Conservation (phyloP, 2,329 filamentous ascomycete species). For the Elsinoe perseae region DNA sequence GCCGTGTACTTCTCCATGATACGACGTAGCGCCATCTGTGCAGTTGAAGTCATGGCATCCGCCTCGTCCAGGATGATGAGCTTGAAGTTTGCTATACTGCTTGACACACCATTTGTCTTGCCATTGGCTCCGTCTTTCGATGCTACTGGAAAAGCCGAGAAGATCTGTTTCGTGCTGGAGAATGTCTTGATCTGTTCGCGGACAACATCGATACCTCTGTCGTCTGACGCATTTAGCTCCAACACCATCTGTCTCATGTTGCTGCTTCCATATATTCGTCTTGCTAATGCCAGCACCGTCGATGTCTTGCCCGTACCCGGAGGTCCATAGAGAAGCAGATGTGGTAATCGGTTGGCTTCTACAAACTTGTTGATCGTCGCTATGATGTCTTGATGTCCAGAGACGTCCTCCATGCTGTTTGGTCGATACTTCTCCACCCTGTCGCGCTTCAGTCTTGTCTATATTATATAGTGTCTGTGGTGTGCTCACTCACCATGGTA, state of each 20-base stretch:
- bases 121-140: slow-evolving; percentile 29
- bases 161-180: slow-evolving; percentile 95
- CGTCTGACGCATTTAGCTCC: slow-evolving; percentile 94
- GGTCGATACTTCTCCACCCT: slow-evolving; percentile 98
- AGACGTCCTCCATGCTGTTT: slow-evolving; percentile 80
- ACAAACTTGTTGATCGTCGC: slow-evolving; percentile 97
- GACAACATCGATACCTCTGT: slow-evolving; percentile 95
- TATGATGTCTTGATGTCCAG: slow-evolving; percentile 93
- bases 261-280: slow-evolving; percentile 81
- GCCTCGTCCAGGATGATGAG: slow-evolving; percentile 96
- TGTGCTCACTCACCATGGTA: slow-evolving; percentile 68
- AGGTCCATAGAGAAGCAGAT: slow-evolving; percentile 92
- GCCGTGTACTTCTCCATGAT: slow-evolving; percentile 99
- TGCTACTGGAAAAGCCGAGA: slow-evolving; percentile 50
- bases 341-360: slow-evolving; percentile 86
- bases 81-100: slow-evolving; percentile 68
- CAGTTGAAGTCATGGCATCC: slow-evolving; percentile 99
- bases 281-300: slow-evolving; percentile 84
- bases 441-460: slow-evolving; percentile 8
- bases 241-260: slow-evolving; percentile 99
- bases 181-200: slow-evolving; percentile 99
- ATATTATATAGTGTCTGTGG: neutral
- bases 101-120: slow-evolving; percentile 37
- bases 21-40: slow-evolving; percentile 90
- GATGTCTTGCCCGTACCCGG: slow-evolving; percentile 97